Evolutionary conservation across 1,284 basidiomycete species (phyloP).

Genomic region (Mycena sp.): DNA sequence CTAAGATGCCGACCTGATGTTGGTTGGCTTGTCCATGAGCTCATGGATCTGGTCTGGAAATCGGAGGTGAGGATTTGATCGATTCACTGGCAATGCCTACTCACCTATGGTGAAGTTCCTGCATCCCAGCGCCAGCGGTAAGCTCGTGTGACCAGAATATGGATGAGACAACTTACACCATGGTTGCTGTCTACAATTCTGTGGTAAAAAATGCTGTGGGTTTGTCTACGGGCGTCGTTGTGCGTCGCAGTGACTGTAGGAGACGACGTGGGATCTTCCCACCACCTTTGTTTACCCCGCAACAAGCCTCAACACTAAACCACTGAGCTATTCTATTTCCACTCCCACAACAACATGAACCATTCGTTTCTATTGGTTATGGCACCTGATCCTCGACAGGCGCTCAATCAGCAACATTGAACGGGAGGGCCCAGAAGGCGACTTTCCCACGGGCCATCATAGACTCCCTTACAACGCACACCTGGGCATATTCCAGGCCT

Average conservation of each 20-base stretch:
- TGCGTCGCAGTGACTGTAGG: conserved; percentile 10
- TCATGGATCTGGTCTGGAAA: conserved; percentile 84
- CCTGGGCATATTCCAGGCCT: too few relatives aligned
- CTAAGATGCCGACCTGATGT: conserved; percentile 73
- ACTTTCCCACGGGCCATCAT: too few relatives aligned
- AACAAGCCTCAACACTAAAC: neutral
- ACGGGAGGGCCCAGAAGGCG: too few relatives aligned
- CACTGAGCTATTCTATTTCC: neutral
- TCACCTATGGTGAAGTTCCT: too few relatives aligned
- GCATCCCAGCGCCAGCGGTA: too few relatives aligned
- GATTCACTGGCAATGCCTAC: too few relatives aligned
- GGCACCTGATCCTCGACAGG: conserved; percentile 11
- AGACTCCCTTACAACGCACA: too few relatives aligned
- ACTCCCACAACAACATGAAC: conserved; percentile 13
- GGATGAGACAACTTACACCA: conserved; percentile 71
- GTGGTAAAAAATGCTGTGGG: conserved; percentile 6
- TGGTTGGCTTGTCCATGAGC: conserved; percentile 92
- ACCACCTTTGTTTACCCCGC: conserved; percentile 21
- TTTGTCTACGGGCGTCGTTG: conserved; percentile 14
- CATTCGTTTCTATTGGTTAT: neutral
- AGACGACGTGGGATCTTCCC: conserved; percentile 27
- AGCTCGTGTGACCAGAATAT: too few relatives aligned
- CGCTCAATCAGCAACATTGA: conserved; percentile 11
- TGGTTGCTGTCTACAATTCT: conserved; percentile 48
- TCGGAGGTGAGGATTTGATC: conserved; percentile 30